These are phyloP conservation scores for Fusarium sp. DNA, from an alignment of 2,329 filamentous ascomycete genomes.

Conservation along the genomic window DNA sequence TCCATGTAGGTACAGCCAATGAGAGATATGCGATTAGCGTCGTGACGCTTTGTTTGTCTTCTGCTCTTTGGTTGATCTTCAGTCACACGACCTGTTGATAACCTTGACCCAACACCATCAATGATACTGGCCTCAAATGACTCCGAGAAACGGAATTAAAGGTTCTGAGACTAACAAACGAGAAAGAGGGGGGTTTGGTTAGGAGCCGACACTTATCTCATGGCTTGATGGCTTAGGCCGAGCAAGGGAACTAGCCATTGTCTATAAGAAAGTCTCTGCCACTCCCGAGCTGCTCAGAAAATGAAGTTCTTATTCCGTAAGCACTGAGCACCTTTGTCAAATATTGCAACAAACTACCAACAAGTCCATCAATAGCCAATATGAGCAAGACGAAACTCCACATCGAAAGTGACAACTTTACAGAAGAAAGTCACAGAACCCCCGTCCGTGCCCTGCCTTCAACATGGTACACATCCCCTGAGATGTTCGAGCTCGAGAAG, in stretches of 20 bases:
- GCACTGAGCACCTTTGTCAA: not conserved
- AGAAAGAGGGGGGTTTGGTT: not conserved
- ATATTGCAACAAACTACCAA: not conserved
- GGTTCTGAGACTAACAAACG: not conserved
- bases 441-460: conserved; percentile 57
- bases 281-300: not conserved
- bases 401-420: conserved; percentile 30
- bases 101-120: conserved; percentile 11
- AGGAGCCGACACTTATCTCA: not conserved
- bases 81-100: conserved; percentile 10
- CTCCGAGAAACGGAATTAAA: not conserved
- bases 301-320: not conserved
- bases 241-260: not conserved
- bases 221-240: not conserved
- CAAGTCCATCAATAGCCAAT: not conserved
- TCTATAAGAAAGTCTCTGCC: not conserved
- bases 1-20: conserved; percentile 8
- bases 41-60: not conserved
- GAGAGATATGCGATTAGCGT: not conserved
- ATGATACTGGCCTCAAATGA: not conserved
- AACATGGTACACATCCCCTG: conserved; percentile 63
- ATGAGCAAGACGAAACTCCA: conserved; percentile 27
- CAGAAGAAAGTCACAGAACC: conserved; percentile 19
- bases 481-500: conserved; percentile 67
- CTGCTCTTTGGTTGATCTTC: conserved; percentile 2